These are phyloP conservation scores for Tetrahymena malaccensis DNA, from an alignment of 73 alveolate genomes.

Conservation along the genomic window DNA sequence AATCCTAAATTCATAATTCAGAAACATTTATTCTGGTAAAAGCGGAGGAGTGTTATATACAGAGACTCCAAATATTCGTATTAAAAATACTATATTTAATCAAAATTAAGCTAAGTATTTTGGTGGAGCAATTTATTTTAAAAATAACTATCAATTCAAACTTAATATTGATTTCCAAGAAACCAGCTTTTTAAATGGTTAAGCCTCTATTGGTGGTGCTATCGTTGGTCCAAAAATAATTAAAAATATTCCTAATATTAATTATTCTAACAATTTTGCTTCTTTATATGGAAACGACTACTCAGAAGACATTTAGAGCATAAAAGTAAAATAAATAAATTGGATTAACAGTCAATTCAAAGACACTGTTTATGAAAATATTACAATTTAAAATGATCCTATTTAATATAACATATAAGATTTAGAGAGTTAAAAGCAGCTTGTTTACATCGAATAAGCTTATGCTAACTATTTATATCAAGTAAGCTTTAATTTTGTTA, in stretches of 20 bases:
- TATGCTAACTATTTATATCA: neutral
- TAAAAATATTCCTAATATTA: neutral
- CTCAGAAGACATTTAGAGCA: neutral
- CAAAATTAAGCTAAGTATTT: neutral
- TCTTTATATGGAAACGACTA: neutral
- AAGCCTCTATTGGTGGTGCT: neutral
- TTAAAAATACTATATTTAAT: neutral
- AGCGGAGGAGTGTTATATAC: neutral
- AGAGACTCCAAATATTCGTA: neutral
- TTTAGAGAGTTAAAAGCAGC: neutral
- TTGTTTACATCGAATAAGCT: neutral
- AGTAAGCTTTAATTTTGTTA: neutral
- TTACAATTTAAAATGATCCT: neutral
- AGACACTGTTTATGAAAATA: neutral
- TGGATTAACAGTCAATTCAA: neutral
- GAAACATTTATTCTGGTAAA: neutral
- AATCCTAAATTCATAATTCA: neutral
- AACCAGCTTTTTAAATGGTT: neutral
- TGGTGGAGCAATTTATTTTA: neutral
- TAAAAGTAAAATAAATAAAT: neutral
- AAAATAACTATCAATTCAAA: neutral
- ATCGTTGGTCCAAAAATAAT: neutral
- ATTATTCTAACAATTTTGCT: neutral
- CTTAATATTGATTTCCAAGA: neutral
- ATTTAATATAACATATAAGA: neutral